phyloP scores from a whole-genome alignment of 352 stramenopile species.

The Globisporangium ultimum region DNA sequence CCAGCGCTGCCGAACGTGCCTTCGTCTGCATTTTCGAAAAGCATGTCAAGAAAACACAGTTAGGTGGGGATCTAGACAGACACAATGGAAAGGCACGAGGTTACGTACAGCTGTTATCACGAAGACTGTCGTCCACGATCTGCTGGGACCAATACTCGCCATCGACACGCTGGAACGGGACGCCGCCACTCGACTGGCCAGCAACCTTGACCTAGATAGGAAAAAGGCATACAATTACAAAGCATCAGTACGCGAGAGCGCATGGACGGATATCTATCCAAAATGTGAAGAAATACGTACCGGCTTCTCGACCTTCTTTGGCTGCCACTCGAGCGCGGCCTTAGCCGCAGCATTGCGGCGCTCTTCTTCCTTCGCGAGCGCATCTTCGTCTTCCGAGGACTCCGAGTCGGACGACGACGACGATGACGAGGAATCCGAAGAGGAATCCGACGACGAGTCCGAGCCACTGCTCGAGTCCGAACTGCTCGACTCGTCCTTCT shows the following conservation, averaged over 20 bases:
- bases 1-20: constrained; percentile 94
- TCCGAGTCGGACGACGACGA: constrained; percentile 39
- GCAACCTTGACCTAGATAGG: constrained; percentile 29
- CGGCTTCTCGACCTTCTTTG: constrained; percentile 82
- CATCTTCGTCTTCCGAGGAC: constrained; percentile 46
- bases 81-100: not conserved
- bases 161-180: constrained; percentile 98
- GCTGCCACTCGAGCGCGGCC: constrained; percentile 89
- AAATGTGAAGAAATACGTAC: constrained; percentile 11
- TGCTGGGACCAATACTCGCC: constrained; percentile 93
- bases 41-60: not conserved
- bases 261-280: not conserved
- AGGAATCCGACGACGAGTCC: constrained; percentile 50
- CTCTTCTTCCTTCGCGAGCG: constrained; percentile 72
- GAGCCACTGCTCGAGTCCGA: constrained; percentile 45
- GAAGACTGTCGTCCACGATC: constrained; percentile 91
- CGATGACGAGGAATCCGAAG: constrained; percentile 21
- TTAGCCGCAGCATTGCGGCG: constrained; percentile 75
- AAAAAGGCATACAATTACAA: constrained; percentile 4
- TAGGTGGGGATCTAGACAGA: not conserved
- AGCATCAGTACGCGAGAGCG: not conserved
- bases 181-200: constrained; percentile 84
- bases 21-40: constrained; percentile 64
- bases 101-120: constrained; percentile 95
- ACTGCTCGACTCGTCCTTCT: constrained; percentile 33